phyloP scores from a whole-genome alignment of 2,329 filamentous ascomycete genomes.

The Cryphonectria radicalis region DNA sequence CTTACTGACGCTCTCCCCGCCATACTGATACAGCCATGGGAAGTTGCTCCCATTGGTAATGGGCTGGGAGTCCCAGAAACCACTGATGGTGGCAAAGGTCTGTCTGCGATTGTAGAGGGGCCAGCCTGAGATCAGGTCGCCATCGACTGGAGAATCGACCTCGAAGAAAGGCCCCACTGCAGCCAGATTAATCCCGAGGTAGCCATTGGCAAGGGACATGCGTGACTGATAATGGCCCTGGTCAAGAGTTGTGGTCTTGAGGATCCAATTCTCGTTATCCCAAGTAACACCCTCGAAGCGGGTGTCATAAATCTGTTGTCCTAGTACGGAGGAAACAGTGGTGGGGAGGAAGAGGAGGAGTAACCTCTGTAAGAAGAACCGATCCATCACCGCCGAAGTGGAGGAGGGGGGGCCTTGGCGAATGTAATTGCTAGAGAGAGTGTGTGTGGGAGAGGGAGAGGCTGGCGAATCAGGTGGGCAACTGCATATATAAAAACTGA shows the following conservation, averaged over 20 bases:
- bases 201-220: slow-evolving; percentile 39
- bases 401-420: no score
- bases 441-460: background rate
- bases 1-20: slow-evolving; percentile 64
- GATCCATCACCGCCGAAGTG: background rate
- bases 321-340: background rate
- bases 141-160: slow-evolving; percentile 31
- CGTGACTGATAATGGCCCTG: slow-evolving; percentile 37
- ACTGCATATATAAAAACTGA: background rate
- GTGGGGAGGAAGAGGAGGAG: slow-evolving; percentile 3
- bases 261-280: slow-evolving; percentile 36
- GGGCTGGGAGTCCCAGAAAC: slow-evolving; percentile 67
- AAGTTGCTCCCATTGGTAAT: slow-evolving; percentile 65
- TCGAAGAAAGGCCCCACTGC: slow-evolving; percentile 37
- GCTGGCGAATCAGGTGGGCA: background rate
- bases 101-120: slow-evolving; percentile 67
- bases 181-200: slow-evolving; percentile 37
- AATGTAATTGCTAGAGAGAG: background rate
- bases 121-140: slow-evolving; percentile 63
- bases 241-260: slow-evolving; percentile 34
- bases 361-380: background rate
- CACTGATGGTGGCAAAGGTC: slow-evolving; percentile 68
- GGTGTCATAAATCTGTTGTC: slow-evolving; percentile 31
- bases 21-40: slow-evolving; percentile 63
- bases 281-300: slow-evolving; percentile 36